Evolutionary conservation across 352 stramenopile species (phyloP), one percentile per base, ranked within the genome.

Genomic region (Peronospora destructor): DNA sequence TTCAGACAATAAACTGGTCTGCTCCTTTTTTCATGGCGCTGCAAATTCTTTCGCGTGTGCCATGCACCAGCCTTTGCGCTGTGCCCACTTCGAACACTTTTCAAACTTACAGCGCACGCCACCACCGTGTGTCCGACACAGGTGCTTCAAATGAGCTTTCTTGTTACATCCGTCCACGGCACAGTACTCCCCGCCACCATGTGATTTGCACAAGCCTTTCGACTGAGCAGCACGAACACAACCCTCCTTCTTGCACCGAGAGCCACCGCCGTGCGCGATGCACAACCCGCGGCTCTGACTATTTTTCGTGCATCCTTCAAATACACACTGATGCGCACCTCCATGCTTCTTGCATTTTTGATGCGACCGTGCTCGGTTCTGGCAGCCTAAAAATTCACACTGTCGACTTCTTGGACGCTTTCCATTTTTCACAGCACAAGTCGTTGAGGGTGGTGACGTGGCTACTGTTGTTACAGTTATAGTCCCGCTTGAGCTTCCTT

Each of bases 291-390:
- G 76, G 57, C 81, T 91, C 64, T 94, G 80, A 50, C 77, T 90
- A 68, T 92, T 94, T 66, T 94, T 94, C 46, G 64, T 72, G 57
- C 84, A 94, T 5, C 84, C 84, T 57, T 87, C 77, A 37, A 84
- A 85, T 14, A 85, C 77, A 30, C 84, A 94, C 44, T 87, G 84
- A 37, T 90, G 79, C 2, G 81, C 84, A n/a, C 84, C 84, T 19
- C 84, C 84, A 55, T 94, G 84, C 28, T 92, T 94, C 57, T 94
- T 94, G 77, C 84, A 94, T 45, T 89, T 87, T 49, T 91, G 80
- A 49, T 94, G 80, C 23, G 79, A 90, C 34, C 80, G 76, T 28
- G 83, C 83, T 26, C 83, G 74, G 61, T 91, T 91, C 25, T 66
- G 53, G 37, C 83, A 94, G 4, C 80, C 83, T 16, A 78, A 69